These are phyloP conservation scores for Senecio squalidus DNA, from an alignment of 140 eudicot species.

Conservation along the genomic window DNA sequence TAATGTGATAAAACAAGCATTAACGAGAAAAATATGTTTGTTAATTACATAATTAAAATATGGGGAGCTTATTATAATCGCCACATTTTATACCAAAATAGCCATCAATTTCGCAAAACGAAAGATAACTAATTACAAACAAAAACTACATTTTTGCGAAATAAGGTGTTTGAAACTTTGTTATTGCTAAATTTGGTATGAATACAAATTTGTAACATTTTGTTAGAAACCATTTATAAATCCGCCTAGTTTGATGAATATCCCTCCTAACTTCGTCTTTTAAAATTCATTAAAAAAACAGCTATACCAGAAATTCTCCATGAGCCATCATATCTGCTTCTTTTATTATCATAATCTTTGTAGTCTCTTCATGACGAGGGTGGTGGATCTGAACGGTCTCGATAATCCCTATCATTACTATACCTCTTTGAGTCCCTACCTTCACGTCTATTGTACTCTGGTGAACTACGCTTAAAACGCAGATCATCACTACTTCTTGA, in stretches of 20 bases:
- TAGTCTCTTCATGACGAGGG: constrained; percentile 43
- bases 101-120: too few species aligned
- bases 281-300: neutral
- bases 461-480: constrained; percentile 38
- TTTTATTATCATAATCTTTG: constrained; percentile 52
- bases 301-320: constrained; percentile 69
- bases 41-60: too few species aligned
- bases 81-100: too few species aligned
- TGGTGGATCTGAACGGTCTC: constrained; percentile 28
- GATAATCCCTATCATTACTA: constrained; percentile 35
- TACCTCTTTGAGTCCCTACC: constrained; percentile 40
- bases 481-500: constrained; percentile 29
- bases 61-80: too few species aligned
- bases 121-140: too few species aligned
- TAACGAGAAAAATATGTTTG: neutral
- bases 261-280: too few species aligned
- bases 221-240: too few species aligned
- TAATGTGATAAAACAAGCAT: neutral
- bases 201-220: too few species aligned
- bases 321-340: constrained; percentile 65
- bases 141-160: too few species aligned
- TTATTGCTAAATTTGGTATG: too few species aligned
- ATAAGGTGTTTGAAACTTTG: too few species aligned
- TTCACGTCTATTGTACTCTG: constrained; percentile 28
- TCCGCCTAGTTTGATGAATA: too few species aligned